Evolutionary conservation across 176 grass and related monocot species (phyloP).

Genomic region (Aegilops bicornis): DNA sequence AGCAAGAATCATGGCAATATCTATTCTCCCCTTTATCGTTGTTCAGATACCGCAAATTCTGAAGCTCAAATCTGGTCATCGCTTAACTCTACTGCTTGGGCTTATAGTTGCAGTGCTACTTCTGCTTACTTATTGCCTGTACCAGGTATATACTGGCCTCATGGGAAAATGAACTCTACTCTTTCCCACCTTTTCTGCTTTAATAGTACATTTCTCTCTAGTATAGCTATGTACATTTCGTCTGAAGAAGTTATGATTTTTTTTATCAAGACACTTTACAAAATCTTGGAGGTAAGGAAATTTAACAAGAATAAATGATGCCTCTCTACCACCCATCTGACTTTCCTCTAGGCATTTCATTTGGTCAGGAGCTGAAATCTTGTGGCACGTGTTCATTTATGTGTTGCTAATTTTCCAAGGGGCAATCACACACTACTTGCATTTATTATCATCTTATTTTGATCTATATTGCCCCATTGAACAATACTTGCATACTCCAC

Average conservation of each 20-base stretch:
- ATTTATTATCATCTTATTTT: conserved; percentile 1
- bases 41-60: conserved; percentile 80
- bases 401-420: neutral
- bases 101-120: conserved; percentile 58
- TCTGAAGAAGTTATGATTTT: neutral
- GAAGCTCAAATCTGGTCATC: conserved; percentile 62
- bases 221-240: neutral
- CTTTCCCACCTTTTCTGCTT: neutral
- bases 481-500: conserved; percentile 21
- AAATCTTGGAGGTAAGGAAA: neutral
- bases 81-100: conserved; percentile 58
- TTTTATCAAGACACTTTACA: neutral
- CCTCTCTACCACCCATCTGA: neutral
- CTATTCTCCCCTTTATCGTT: conserved; percentile 83
- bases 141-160: conserved; percentile 66
- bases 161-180: neutral
- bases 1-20: conserved; percentile 85
- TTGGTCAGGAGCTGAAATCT: neutral
- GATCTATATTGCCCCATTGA: neutral
- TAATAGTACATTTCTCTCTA: neutral
- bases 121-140: conserved; percentile 77
- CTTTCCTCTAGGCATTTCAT: neutral
- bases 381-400: neutral
- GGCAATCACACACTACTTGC: neutral
- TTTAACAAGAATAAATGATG: neutral